Evolutionary conservation across 2,329 filamentous ascomycete genomes (phyloP), one percentile per base, ranked within the genome.

Genomic region (Knufia fluminis): DNA sequence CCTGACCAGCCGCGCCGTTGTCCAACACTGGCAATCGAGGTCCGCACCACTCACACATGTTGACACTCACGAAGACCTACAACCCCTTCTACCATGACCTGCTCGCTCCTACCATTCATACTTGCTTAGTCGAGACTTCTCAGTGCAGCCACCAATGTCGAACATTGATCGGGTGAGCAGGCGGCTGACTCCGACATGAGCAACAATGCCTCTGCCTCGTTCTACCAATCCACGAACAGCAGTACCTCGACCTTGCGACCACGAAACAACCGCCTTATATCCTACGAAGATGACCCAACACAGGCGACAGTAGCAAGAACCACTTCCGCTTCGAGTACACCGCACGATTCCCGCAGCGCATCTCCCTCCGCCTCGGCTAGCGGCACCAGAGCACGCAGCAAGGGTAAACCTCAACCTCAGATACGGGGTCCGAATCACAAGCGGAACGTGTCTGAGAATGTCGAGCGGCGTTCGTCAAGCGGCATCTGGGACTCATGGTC

Each of bases 401-500:
- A 48, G 52, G 23, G 28, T 23, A 48, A 23, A 43, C 31, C 28
- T 44, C 49, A 28, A 46, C 36, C 28, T 36, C 42, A 31, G 26
- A 39, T 42, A 46, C 45, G 36, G n/a, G 36, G 45, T 22, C 48
- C 41, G n/a, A n/a, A 16, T 38, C 26, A 16, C 32, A 40, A 33
- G 35, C 49, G 43, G 40, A 42, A 19, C 28, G 26, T 3, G n/a
- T 46, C 23, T 16, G 36, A 26, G 47, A 44, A 46, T 43, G 45
- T 17, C 43, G 50, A 50, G n/a, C 31, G 39, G 9, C 44, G 39
- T 8, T 3, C 39, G 12, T 39, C 45, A 16, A 35, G 22, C 28
- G 53, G 41, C 64, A 67, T 56, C 46, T 62, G 71, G 55, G 70
- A 71, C 50, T 66, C 68, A 22, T 74, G 71, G 71, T 69, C 70